Evolutionary conservation across 2,329 filamentous ascomycete species (phyloP), one percentile per base, ranked within the genome.

Genomic region (Aspergillus proliferans): DNA sequence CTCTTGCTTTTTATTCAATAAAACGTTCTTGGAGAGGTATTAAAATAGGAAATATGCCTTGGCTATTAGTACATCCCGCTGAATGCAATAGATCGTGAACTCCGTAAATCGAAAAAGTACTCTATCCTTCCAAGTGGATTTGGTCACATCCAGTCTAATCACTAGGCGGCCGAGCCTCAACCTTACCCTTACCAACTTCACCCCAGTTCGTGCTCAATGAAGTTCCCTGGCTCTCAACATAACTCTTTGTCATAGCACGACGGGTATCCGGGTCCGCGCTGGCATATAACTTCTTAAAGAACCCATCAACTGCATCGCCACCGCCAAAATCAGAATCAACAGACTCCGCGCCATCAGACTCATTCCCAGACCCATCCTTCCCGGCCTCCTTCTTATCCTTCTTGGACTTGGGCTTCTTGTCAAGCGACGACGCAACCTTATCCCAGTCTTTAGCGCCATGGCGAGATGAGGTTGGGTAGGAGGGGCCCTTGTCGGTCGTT

Each of bases 211-310:
- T 98, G 69, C 89, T 96, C 45, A 98, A 73, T 2, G 87, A 81
- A 0, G 93, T 98, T 4, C 93, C 93, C 58, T 94, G 93, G 69
- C 91, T 96, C 76, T 98, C 92, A 12, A 83, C 78, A 63, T 88
- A 97, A 64, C 88, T 95, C 81, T 98, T 98, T 83, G 94, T 88
- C 93, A 98, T 98, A 7, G 93, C 93, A 2, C 90, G 83, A 64
- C 84, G 83, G 50, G 88, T 88, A 59, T 98, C 92, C 0, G 85
- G 82, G 44, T 86, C 83, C 0, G 88, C 84, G 33, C 75, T 77
- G 54, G 86, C 83, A 72, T 92, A 97, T 1, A 98, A 76, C 62
- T 86, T 84, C 76, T 94, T 93, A 77, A 98, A 98, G 72, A 96
- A 97, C 9, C 69, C 65, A 59, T 94, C 86, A 7, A 90, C 83